Evolutionary conservation across 2,329 filamentous ascomycete species (phyloP).

Genomic region (Beauveria scarabaeidicola): DNA sequence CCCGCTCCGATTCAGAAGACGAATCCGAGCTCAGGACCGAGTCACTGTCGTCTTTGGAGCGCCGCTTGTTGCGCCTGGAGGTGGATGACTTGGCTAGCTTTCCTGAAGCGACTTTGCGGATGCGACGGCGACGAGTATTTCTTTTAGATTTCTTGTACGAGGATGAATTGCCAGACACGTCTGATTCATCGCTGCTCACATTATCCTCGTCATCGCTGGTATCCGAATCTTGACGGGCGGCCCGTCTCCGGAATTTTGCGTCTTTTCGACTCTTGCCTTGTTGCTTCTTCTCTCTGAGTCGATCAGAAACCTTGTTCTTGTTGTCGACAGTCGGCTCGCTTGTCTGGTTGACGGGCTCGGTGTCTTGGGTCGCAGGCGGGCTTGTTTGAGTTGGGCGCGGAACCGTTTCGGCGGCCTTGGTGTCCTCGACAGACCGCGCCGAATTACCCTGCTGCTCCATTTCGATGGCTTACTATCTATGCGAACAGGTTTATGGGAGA

Average conservation of each 20-base stretch:
- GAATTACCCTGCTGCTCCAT: conserved; percentile 7
- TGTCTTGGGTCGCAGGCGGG: background rate
- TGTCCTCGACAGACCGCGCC: background rate
- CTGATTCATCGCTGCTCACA: conserved; percentile 2
- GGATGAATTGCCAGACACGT: background rate
- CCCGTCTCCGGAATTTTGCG: background rate
- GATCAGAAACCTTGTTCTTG: background rate
- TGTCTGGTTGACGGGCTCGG: background rate
- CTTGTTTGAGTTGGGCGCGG: background rate
- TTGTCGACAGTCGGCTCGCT: background rate
- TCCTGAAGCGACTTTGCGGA: background rate
- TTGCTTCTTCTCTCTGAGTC: background rate
- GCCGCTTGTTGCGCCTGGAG: background rate
- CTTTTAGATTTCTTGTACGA: background rate
- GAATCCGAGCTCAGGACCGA: conserved; percentile 20
- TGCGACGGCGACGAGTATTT: background rate
- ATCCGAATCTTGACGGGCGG: background rate
- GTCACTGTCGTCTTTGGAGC: conserved; percentile 12
- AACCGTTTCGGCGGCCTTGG: background rate
- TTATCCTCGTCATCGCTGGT: conserved; percentile 2
- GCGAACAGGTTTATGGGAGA: background rate
- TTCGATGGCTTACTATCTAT: background rate
- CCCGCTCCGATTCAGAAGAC: conserved; percentile 16
- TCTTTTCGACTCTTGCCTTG: background rate
- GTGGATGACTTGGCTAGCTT: conserved; percentile 2